phyloP scores from a whole-genome alignment of 257 asterid genomes.

The Ballota nigra region DNA sequence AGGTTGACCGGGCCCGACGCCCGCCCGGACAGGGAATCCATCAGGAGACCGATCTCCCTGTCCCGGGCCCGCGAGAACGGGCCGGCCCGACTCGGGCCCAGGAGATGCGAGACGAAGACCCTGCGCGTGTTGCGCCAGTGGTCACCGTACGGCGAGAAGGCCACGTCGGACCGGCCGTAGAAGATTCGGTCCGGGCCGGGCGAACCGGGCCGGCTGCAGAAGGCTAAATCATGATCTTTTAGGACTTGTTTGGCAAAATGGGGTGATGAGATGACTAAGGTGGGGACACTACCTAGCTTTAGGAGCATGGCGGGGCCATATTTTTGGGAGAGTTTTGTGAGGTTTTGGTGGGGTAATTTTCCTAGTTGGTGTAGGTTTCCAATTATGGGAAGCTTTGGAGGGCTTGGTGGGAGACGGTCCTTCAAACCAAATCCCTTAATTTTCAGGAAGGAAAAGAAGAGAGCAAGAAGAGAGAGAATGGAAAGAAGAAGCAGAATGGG shows the following conservation, averaged over 20 bases:
- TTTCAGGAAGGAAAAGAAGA: not conserved
- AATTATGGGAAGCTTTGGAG: constrained; percentile 30
- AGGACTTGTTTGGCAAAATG: constrained; percentile 28
- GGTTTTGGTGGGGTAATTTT: constrained; percentile 22
- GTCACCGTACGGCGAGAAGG: constrained; percentile 20
- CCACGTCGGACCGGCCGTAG: constrained; percentile 1
- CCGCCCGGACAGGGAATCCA: not conserved
- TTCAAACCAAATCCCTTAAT: not conserved
- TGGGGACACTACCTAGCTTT: constrained; percentile 25
- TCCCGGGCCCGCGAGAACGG: not conserved
- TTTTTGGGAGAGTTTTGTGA: constrained; percentile 7
- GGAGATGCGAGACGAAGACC: constrained; percentile 20
- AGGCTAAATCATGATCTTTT: constrained; percentile 26
- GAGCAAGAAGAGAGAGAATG: not conserved
- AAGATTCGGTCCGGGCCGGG: constrained; percentile 3
- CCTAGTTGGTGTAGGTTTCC: constrained; percentile 30
- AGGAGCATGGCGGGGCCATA: constrained; percentile 30
- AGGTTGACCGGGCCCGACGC: constrained; percentile 17
- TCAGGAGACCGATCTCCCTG: constrained; percentile 12
- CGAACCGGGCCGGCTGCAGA: constrained; percentile 17
- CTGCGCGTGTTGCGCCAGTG: constrained; percentile 25
- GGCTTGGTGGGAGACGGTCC: constrained; percentile 22
- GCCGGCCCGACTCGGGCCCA: not conserved
- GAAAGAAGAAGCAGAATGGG: not conserved
- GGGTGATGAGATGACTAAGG: constrained; percentile 26